A percentile compares a stretch with the other conserved stretches of the same genome.
Evolutionary conservation across 2,329 filamentous ascomycete genomes (phyloP).

Genomic region (Delphinella strobiligena): DNA sequence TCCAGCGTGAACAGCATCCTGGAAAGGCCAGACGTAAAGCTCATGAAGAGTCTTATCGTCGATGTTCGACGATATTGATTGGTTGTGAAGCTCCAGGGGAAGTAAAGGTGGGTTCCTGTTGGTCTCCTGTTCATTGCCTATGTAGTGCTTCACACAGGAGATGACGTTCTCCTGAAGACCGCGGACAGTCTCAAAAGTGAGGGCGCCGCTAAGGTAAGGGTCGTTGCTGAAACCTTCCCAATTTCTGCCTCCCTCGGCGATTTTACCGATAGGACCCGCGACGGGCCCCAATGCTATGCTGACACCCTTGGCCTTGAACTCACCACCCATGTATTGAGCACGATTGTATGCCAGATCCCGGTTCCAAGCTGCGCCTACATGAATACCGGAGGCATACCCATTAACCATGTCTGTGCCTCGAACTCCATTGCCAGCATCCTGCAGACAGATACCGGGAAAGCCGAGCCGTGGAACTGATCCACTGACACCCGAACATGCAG

Average conservation of each 20-base stretch:
- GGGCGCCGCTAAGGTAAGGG: constrained; percentile 48
- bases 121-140: constrained; percentile 39
- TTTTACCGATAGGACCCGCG: constrained; percentile 57
- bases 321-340: constrained; percentile 41
- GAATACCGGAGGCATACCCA: constrained; percentile 29
- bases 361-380: constrained; percentile 26
- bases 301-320: constrained; percentile 40
- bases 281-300: constrained; percentile 58
- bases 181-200: constrained; percentile 38
- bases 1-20: constrained; percentile 35
- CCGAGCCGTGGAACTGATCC: constrained; percentile 22
- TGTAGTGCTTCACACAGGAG: constrained; percentile 45
- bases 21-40: constrained; percentile 49
- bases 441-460: constrained; percentile 29
- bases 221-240: constrained; percentile 67
- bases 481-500: constrained; percentile 25
- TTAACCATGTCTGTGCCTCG: constrained; percentile 31
- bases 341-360: constrained; percentile 39
- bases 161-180: constrained; percentile 48
- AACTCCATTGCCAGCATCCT: constrained; percentile 30
- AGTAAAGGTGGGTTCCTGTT: constrained; percentile 31
- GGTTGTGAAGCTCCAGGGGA: constrained; percentile 23
- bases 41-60: constrained; percentile 57
- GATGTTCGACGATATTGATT: constrained; percentile 38
- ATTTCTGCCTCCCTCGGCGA: constrained; percentile 54